Conservation (phyloP, 768 basidiomycete species). For the Coprinellus aureogranulatus region DNA sequence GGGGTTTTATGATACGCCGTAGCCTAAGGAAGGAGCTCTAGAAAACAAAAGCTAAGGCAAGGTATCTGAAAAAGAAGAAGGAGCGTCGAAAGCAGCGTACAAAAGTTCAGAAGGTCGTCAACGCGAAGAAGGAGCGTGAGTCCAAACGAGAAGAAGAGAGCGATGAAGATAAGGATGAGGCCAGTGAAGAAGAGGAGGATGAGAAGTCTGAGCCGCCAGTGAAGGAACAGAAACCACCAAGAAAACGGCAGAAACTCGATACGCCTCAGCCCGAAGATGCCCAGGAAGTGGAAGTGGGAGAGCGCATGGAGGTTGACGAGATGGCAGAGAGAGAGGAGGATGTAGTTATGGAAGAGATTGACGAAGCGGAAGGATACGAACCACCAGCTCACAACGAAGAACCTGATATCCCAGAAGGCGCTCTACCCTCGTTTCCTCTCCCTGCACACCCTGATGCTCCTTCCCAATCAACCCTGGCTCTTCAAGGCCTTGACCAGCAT, state of each 20-base stretch:
- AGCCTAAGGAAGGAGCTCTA: too few species aligned
- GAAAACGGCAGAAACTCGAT: neutral
- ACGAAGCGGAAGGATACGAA: conserved; percentile 2
- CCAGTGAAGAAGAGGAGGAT: conserved; percentile 4
- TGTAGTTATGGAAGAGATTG: too few species aligned
- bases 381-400: neutral
- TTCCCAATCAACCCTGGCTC: conserved; percentile 63
- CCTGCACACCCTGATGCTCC: conserved; percentile 68
- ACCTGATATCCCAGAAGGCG: conserved; percentile 17
- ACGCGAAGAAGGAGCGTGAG: neutral
- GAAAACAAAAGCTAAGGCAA: conserved; percentile 31
- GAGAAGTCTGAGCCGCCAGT: neutral
- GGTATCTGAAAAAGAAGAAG: conserved; percentile 30
- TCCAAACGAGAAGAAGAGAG: neutral
- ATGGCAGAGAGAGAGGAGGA: too few species aligned
- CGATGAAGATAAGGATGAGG: neutral
- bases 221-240: neutral
- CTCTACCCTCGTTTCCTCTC: conserved; percentile 68
- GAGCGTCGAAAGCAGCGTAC: conserved; percentile 26
- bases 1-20: too few species aligned
- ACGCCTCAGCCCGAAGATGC: too few species aligned
- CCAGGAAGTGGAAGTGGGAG: neutral
- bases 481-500: conserved; percentile 78
- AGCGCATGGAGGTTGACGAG: neutral
- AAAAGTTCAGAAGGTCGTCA: conserved; percentile 4